Conservation (phyloP, 2,329 filamentous ascomycete species). For the Colletotrichum liriopes region DNA sequence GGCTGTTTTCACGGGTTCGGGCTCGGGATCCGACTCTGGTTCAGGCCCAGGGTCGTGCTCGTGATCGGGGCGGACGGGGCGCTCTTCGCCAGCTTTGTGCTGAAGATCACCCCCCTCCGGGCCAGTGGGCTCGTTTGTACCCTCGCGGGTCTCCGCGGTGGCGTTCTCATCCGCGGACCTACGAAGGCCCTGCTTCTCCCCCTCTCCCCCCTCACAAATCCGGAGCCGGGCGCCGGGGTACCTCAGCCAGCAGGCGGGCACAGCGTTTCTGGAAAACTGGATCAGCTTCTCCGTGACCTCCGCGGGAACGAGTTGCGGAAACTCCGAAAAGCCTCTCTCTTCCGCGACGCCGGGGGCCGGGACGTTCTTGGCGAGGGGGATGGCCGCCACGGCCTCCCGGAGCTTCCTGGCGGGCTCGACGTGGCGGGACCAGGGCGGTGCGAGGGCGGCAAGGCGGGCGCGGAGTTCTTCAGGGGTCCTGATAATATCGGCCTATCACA, state of each 20-base stretch:
- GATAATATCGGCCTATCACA: not conserved
- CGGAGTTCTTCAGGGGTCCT: not conserved
- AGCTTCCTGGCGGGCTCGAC: not conserved
- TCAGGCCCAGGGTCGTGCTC: not conserved
- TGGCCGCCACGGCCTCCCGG: not conserved
- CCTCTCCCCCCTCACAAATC: not conserved
- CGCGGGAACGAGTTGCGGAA: not conserved
- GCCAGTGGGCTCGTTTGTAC: not conserved
- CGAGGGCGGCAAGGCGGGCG: not conserved
- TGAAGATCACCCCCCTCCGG: not conserved
- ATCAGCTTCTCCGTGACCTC: not conserved
- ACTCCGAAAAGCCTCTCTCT: not conserved
- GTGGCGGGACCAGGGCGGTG: not conserved
- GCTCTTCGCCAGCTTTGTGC: not conserved
- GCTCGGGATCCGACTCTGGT: not conserved
- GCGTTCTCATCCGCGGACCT: no score
- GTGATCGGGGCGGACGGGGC: not conserved
- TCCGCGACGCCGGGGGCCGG: not conserved
- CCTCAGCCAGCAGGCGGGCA: not conserved
- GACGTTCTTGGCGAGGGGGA: not conserved
- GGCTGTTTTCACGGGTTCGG: no score
- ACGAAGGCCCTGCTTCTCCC: not conserved
- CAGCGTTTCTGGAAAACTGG: not conserved
- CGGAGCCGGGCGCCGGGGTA: not conserved
- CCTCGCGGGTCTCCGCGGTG: no score